Conservation (phyloP, 805 yeast species). For the Candida verbasci region DNA sequence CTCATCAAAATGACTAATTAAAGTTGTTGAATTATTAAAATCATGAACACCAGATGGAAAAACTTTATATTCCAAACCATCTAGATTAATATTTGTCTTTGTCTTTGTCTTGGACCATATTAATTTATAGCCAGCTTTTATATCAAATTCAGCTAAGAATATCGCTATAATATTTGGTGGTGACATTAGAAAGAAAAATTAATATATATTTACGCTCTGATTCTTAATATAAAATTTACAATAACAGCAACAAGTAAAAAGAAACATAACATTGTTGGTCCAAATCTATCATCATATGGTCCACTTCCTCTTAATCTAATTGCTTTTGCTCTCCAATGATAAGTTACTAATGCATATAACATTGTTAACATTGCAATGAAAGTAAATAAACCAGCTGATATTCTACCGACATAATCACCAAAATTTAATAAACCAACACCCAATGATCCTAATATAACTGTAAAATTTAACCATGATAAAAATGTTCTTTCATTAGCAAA, state of each 20-base stretch:
- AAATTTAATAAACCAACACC: constrained; percentile 95
- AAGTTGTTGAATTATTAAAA: constrained; percentile 21
- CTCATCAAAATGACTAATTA: constrained; percentile 24
- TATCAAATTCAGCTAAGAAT: constrained; percentile 35
- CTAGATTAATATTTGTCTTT: constrained; percentile 14
- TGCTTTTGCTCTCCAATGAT: constrained; percentile 99
- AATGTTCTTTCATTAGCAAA: constrained; percentile 99
- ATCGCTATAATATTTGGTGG: constrained; percentile 24
- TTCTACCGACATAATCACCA: constrained; percentile 90
- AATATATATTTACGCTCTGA: constrained; percentile 41
- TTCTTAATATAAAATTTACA: constrained; percentile 84
- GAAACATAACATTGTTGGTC: constrained; percentile 96
- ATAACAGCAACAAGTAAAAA: constrained; percentile 90
- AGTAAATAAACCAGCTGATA: constrained; percentile 92
- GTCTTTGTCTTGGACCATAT: constrained; percentile 28
- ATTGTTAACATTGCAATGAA: constrained; percentile 96
- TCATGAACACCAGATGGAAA: constrained; percentile 42
- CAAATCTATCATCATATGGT: constrained; percentile 98
- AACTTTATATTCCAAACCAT: constrained; percentile 37
- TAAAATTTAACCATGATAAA: constrained; percentile 96
- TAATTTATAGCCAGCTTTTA: constrained; percentile 30
- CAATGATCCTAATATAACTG: constrained; percentile 95
- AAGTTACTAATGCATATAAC: constrained; percentile 91
- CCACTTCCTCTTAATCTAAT: constrained; percentile 97
- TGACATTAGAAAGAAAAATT: constrained; percentile 1